Conservation (phyloP, 2,329 filamentous ascomycete species). For the Onygenales sp. region DNA sequence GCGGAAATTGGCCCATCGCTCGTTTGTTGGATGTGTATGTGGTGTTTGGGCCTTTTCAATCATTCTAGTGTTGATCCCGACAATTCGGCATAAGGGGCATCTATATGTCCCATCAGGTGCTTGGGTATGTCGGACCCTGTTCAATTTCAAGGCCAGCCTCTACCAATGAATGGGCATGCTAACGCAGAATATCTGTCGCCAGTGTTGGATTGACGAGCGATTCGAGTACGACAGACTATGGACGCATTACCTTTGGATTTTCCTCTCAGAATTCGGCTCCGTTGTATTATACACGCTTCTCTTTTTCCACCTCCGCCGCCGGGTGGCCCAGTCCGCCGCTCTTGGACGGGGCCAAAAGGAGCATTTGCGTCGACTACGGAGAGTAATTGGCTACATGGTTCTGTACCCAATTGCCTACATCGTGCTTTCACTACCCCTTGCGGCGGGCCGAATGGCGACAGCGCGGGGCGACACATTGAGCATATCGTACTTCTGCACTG, state of each 20-base stretch:
- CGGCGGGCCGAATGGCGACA: constrained; percentile 37
- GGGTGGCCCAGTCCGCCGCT: constrained; percentile 30
- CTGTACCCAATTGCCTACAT: constrained; percentile 47
- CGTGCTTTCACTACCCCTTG: constrained; percentile 54
- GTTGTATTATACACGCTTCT: constrained; percentile 40
- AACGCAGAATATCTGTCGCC: neutral
- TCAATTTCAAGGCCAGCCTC: neutral
- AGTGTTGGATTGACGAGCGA: constrained; percentile 43
- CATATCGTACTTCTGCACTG: constrained; percentile 39
- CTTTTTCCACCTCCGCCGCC: constrained; percentile 39
- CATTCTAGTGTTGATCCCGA: constrained; percentile 38
- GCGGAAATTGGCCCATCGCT: constrained; percentile 35
- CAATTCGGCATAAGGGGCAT: constrained; percentile 30
- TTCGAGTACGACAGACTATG: constrained; percentile 39
- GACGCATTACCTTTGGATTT: constrained; percentile 47
- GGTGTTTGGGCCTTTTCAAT: constrained; percentile 38
- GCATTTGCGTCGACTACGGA: constrained; percentile 30
- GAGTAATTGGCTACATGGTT: constrained; percentile 38
- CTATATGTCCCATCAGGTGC: constrained; percentile 42
- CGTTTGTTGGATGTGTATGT: constrained; percentile 36
- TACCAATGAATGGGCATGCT: neutral
- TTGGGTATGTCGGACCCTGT: constrained; percentile 32
- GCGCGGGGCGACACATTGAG: constrained; percentile 24
- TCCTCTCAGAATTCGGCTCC: constrained; percentile 43
- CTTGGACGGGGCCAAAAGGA: constrained; percentile 27